phyloP scores from a whole-genome alignment of 306 rosid species.

The Prunus padus region DNA sequence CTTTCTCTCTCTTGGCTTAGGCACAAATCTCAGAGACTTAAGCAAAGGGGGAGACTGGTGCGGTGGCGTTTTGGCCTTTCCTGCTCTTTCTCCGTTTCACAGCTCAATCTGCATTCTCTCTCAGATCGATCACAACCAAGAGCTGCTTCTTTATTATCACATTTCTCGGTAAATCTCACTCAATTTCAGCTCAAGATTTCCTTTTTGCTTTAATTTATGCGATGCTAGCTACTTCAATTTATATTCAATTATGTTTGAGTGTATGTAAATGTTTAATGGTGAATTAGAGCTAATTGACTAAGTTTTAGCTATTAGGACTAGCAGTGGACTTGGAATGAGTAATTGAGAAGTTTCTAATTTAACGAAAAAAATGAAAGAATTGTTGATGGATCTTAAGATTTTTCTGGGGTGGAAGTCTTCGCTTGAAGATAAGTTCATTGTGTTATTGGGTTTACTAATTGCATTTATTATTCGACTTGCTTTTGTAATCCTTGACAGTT shows the following conservation, averaged over 20 bases:
- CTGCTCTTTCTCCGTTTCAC: background rate
- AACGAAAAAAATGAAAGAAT: background rate
- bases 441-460: no score
- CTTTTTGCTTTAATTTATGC: background rate
- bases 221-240: background rate
- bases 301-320: background rate
- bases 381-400: background rate
- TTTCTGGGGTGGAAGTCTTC: background rate
- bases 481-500: background rate
- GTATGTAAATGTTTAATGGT: background rate
- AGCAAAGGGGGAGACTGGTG: background rate
- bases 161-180: background rate
- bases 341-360: background rate
- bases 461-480: background rate
- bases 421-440: background rate
- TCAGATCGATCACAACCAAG: slow-evolving; percentile 17
- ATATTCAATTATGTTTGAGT: background rate
- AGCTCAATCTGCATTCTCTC: background rate
- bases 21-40: slow-evolving; percentile 44
- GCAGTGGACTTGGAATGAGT: background rate
- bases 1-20: slow-evolving; percentile 21
- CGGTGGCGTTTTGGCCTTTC: slow-evolving; percentile 13
- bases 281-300: slow-evolving; percentile 2
- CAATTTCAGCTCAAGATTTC: background rate
- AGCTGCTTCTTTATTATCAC: background rate